Evolutionary conservation across 371 early-diverging fungal genomes (phyloP).

Genomic region (Syncephalastrum racemosum): DNA sequence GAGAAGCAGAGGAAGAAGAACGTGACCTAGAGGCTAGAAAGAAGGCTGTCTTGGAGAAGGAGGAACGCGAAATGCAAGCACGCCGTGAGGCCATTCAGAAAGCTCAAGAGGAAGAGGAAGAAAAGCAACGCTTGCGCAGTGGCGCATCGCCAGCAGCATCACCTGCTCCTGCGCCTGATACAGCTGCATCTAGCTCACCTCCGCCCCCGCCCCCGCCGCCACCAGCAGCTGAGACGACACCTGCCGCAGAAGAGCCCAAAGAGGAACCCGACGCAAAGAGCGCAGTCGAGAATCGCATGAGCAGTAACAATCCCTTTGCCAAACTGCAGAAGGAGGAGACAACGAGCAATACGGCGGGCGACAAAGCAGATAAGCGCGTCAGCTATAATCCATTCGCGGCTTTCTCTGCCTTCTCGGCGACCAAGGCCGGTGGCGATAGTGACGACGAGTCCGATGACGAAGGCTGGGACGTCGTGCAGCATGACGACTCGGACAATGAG

Average conservation of each 20-base stretch:
- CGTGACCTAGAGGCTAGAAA: conserved; percentile 29
- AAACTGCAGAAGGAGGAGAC: conserved; percentile 28
- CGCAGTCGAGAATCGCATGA: conserved; percentile 7
- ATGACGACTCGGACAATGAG: conserved; percentile 44
- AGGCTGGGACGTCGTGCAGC: conserved; percentile 38
- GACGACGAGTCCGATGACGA: conserved; percentile 41
- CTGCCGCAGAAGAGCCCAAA: conserved; percentile 3
- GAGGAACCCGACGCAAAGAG: not conserved
- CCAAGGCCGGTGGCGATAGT: conserved; percentile 27
- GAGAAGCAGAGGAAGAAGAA: conserved; percentile 28
- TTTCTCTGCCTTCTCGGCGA: conserved; percentile 47
- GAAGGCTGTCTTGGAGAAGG: conserved; percentile 27
- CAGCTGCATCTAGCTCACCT: conserved; percentile 6
- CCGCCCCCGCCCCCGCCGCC: conserved; percentile 17
- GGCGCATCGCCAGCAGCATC: conserved; percentile 4
- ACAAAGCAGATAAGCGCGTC: conserved; percentile 31
- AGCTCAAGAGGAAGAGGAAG: conserved; percentile 36
- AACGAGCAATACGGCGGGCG: conserved; percentile 14
- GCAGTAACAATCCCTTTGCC: conserved; percentile 52
- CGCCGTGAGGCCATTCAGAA: conserved; percentile 34
- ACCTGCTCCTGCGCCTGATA: not conserved
- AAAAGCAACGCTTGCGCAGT: conserved; percentile 13
- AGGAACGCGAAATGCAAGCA: conserved; percentile 34
- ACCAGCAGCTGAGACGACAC: conserved; percentile 6
- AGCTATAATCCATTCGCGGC: conserved; percentile 57